Base-by-base conservation (phyloP, 257 asterid genomes). In the Ophiorrhiza pumila region DNA sequence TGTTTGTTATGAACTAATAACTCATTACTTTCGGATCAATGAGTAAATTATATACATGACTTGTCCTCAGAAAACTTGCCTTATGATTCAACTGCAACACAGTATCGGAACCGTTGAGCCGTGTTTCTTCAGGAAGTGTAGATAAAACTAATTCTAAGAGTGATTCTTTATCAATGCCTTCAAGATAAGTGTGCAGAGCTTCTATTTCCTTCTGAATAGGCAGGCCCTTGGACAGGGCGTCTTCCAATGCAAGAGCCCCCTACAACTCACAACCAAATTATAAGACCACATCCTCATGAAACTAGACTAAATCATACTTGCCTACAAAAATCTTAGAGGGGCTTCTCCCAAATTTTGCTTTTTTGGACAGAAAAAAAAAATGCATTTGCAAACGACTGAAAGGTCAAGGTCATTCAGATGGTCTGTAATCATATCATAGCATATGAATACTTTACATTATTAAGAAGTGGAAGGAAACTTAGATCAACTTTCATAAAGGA, bases 161-260 rank as follows among this genome's bases (percentile, higher is more conserved):
- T 7, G 94, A 87, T 79, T 88, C 88, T 57, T 87, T 82, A 77
- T 89, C 98, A 75, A 82, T 77, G 75, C 89, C 94, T 87, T 87
- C 93, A 74, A 91, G 79, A 81, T 85, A 82, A 71, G 87, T 64
- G 55, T 75, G 86, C 42, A 93, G 85, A 74, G 84, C 86, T 60
- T 85, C 91, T 67, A 91, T 83, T 80, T 93, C 98, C 76, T 91
- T 88, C 79, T 88, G 89, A 71, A 93, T 85, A 68, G 98, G 96
- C 74, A 85, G 82, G 71, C 98, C 98, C 74, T 86, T 91, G 72
- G 95, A 86, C 74, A 93, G 80, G 73, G 97, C 89, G 79, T 93
- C 97, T 82, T 93, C 98, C 75, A 93, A 73, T 74, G 96, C 92
- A 53, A 93, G 90, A 59, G 94, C 92, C 63, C 96, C 91, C 98